Evolutionary conservation across 129 eudicot genomes (phyloP), one percentile per base, ranked within the genome.

Genomic region (Pseudognaphalium luteoalbum): DNA sequence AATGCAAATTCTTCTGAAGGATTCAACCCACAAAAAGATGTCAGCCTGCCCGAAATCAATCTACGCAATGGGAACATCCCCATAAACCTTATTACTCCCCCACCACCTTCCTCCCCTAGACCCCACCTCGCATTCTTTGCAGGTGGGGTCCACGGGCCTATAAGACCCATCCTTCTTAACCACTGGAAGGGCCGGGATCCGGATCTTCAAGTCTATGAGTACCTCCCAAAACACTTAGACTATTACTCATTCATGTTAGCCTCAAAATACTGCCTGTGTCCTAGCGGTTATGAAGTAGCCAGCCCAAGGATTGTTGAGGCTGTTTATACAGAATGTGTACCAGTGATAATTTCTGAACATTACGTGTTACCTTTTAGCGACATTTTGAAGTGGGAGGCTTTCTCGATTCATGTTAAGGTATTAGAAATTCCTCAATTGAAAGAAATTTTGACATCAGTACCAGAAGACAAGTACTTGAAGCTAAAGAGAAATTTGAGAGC

Each of bases 1-100:
- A 93, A 93, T 66, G 98, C 97, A 76, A 93, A 93, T 81, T 85
- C 98, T 71, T 93, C 98, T 0, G 98, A 93, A 78, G 98, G 97
- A 41, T 93, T 91, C 78, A 72, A 87, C 83, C 97, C 98, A 3
- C 87, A 75, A 50, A 91, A 93, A 73, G 98, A 93, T 60, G 97
- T 87, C 66, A 90, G 90, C 85, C 88, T 93, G n/a, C 98, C 98
- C 0, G 98, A 93, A 78, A 88, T 93, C 74, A 79, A 86, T 41
- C 93, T 88, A 50, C 67, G 72, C 4, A 42, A 68, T 7, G 96
- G 97, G 33, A 56, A 68, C 71, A 84, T 93, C 7, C 76, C 88
- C 29, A 76, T 81, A 10, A 83, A 69, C 69, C 96, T 88, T 54
- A 76, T 70, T 70, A 78, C 81, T 22, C 85, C 84, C 11, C 90